phyloP scores from a whole-genome alignment of 2,329 filamentous ascomycete genomes.

The Capronia epimyces region DNA sequence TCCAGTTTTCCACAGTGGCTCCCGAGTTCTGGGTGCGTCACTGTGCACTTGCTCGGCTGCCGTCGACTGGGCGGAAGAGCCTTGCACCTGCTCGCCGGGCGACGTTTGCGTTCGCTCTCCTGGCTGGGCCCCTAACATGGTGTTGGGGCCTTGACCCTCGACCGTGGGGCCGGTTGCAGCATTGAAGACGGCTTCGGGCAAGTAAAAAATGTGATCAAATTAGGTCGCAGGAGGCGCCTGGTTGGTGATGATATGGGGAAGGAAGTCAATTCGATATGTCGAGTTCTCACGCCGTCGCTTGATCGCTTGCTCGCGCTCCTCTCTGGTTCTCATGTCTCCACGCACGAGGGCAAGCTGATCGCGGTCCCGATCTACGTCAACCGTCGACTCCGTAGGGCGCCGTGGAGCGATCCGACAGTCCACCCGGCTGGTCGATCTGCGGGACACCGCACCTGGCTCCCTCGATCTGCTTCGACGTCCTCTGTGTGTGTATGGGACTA shows the following conservation, averaged over 20 bases:
- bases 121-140: neutral
- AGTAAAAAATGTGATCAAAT: slow-evolving; percentile 1
- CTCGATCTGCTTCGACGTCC: neutral
- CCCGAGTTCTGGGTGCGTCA: too few species aligned
- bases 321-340: neutral
- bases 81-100: too few species aligned
- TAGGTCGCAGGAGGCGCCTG: neutral
- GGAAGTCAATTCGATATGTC: neutral
- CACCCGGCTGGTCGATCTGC: neutral
- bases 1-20: neutral
- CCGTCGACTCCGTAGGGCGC: neutral
- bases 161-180: neutral
- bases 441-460: neutral
- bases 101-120: too few species aligned
- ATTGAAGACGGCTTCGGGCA: neutral
- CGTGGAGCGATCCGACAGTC: neutral
- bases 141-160: neutral
- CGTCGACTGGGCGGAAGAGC: too few species aligned
- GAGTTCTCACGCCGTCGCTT: neutral
- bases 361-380: neutral
- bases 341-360: neutral
- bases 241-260: slow-evolving; percentile 1
- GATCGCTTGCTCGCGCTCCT: neutral
- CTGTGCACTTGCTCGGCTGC: too few species aligned
- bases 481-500: neutral